A percentile compares a stretch with the other conserved stretches of the same genome.
These are phyloP conservation scores for Fabrea salina DNA, from an alignment of 169 alveolate genomes.

Conservation along the genomic window DNA sequence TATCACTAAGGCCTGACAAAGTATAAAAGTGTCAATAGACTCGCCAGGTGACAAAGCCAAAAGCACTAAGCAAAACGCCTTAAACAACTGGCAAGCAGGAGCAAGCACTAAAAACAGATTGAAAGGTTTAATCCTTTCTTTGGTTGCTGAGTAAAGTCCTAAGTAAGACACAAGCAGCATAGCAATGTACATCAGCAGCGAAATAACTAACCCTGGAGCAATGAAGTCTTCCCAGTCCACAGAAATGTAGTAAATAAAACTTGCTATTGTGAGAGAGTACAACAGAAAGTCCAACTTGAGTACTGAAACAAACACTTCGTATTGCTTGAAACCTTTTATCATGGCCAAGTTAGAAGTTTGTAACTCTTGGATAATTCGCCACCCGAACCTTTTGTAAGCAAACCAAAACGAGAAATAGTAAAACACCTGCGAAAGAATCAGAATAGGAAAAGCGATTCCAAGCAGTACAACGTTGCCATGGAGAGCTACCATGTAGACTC, in stretches of 20 bases:
- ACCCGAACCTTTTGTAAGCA: background rate
- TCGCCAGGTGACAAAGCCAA: background rate
- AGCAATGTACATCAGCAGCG: background rate
- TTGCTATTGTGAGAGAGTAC: background rate
- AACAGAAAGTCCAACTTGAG: constrained; percentile 16
- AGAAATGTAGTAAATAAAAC: background rate
- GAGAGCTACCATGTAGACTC: background rate
- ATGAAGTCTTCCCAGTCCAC: constrained; percentile 7
- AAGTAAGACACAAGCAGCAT: background rate
- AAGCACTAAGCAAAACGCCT: background rate
- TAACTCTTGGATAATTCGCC: background rate
- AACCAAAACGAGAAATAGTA: constrained; percentile 3
- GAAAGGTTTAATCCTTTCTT: background rate
- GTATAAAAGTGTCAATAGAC: background rate
- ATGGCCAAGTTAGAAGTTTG: background rate
- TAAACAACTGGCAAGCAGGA: background rate
- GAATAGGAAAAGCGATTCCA: background rate
- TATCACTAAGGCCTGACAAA: background rate
- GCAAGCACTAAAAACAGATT: background rate
- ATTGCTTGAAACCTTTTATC: background rate
- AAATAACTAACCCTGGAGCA: background rate
- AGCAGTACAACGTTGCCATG: background rate
- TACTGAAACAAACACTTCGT: constrained; percentile 20
- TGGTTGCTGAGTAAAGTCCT: constrained; percentile 3
- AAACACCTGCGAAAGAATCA: constrained; percentile 5